Evolutionary conservation across 2,329 filamentous ascomycete species (phyloP), one percentile per base, ranked within the genome.

Genomic region (Alternaria panax): DNA sequence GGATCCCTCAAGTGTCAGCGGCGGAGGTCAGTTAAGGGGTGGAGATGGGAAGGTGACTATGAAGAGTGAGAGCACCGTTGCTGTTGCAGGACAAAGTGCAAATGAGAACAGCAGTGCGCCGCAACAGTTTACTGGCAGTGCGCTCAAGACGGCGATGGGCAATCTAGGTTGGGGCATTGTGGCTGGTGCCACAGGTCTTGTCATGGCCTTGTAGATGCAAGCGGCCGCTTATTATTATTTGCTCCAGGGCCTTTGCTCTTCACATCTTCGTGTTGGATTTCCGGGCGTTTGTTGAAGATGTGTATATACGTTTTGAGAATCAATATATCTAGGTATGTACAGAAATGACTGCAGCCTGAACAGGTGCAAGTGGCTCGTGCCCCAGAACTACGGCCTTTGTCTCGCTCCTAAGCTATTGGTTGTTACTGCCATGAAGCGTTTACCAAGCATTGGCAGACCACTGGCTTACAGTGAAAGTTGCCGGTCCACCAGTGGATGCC

Each of bases 1-100:
- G 9, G 62, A 73, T 61, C 60, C 66, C 52, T 72, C 68, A 28
- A 70, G 65, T 58, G 52, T 77, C 6, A 71, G 61, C 57, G 74
- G 68, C 6, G 75, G 75, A 25, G 74, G 74, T 0, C 74, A 77
- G 62, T 57, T 65, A 45, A 71, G 66, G 57, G 66, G 66, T 32
- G 73, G 73, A 5, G 67, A 70, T 55, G 69, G 67, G 8, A 50
- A 54, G 14, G 42, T 63, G 28, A 62, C 51, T 18, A 22, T 40
- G 18, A 50, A 59, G 56, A 54, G 56, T 25, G 20, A 30, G n/a
- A 54, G 51, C n/a, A 48, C 54, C 30, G 36, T 57, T 34, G 45
- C 43, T 24, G 42, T 62, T 22, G 53, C 50, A 25, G 53, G 47
- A 2, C 36, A 48, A 27, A 51, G 20, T 11, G 11, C 16, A 22